Base-by-base conservation (phyloP, 768 basidiomycete genomes). In the Hirschioporus abietinus region DNA sequence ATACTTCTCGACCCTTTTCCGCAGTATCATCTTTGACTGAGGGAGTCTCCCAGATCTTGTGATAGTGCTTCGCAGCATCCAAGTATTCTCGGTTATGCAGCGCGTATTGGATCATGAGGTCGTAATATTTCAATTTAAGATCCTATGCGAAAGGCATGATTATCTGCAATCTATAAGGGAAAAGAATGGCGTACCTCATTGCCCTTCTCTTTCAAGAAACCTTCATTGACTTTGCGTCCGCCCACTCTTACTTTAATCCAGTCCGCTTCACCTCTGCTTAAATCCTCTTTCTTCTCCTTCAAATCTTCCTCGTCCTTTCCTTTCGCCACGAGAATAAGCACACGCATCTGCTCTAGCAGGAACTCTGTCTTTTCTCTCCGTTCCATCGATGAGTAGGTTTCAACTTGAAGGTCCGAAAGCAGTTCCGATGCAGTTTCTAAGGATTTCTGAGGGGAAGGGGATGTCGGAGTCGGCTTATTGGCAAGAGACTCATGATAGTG, bases 371-470 rank as follows among this genome's bases (percentile, higher is more conserved):
- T 99, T 78, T 99, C 97, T 73, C 92, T 81, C 67, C 95, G 88
- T 70, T 98, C 94, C 97, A 99, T 99, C 7, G 93, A 95, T 17
- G 96, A 98, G 76, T 98, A 99, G 1, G 97, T 99, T 78, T 99
- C 97, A 52, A 99, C 96, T 80, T 98, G 96, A 1, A 99, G 86
- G 67, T 99, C 97, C 25, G 90, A 90, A 68, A 99, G 83, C 30
- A 99, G 80, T 69, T 99, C 97, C 0, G 93, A 95, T 7, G 97
- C 95, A 0, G 88, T 90, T 72, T 91, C 87, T 52, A 94, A 79
- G 58, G 89, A 86, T 71, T 92, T 90, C 70, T 90, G 91, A 23
- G 74, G 69, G 8, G 74, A 65, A 0, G 77, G 63, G 27, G 80
- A 71, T 24, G 76, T 74, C 10, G 83, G 75, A 25, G 83, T 79